Base-by-base conservation (phyloP, 2,329 filamentous ascomycete species). In the Fusarium chuoi region DNA sequence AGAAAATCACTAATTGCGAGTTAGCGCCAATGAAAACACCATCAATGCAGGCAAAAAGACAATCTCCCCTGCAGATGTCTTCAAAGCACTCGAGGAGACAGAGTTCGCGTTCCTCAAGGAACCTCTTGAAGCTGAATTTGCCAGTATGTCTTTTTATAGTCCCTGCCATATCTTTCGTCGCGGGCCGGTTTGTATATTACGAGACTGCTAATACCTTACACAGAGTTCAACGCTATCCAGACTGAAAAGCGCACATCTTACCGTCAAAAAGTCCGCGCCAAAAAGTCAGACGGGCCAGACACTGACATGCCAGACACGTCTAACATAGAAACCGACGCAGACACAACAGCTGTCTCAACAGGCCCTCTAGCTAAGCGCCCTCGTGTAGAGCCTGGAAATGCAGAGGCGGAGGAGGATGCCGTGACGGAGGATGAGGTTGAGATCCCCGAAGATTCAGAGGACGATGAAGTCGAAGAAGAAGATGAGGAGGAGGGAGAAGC, bases 231-330 rank as follows among this genome's bases (percentile, higher is more conserved):
- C 79, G 88, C 91, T 72, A 89, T 91, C 65, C 92, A 94, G 80
- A 90, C 91, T 26, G 90, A 92, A 64, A 95, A 95, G 83, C 90
- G 92, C 59, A 94, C 91, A 75, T 90, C 88, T 22, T 93, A 94
- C 83, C 89, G 92, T 59, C 89, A 90, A 77, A 93, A 92, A 77
- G 89, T 92, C 24, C 90, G 91, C 41, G 91, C 90, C 60, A 89
- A 90, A 60, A 93, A 92, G 82, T 76, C 78, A 6, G 79, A 78
- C 44, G 78, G 75, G 20, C 78, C 74, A 44, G 81, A 84, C 65
- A 81, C 82, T 10, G 80, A 84, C 68, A 84, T 82, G 78, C 79
- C 82, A 17, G 83, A 84, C 71, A 77, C 77, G 28, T 75, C 77
- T 24, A 69, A 75, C 30, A 68, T 71, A 20, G 76, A 78, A 38